phyloP scores from a whole-genome alignment of 192 early-diverging fungal genomes.

The Gigaspora rosea region DNA sequence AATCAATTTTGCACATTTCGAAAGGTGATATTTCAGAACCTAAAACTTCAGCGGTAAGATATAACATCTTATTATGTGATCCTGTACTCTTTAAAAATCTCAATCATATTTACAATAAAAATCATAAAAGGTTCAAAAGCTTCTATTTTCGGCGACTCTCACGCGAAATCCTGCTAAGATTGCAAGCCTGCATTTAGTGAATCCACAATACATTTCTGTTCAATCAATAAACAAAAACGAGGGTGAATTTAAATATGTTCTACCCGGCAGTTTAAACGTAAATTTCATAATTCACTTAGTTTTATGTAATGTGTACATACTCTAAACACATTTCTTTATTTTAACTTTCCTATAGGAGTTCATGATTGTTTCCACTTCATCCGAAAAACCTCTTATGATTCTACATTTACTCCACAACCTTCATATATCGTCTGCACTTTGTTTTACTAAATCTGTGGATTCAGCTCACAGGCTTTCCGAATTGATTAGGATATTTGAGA shows the following conservation, averaged over 20 bases:
- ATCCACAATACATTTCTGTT: conserved; percentile 86
- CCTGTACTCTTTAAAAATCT: not conserved
- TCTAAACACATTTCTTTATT: not conserved
- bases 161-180: conserved; percentile 93
- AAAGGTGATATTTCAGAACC: conserved; percentile 52
- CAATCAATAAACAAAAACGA: conserved; percentile 48
- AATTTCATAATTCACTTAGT: not conserved
- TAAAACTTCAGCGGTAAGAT: conserved; percentile 44
- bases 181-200: conserved; percentile 73
- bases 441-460: conserved; percentile 91
- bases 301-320: not conserved
- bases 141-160: conserved; percentile 95
- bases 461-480: conserved; percentile 80
- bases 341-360: conserved; percentile 60
- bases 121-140: conserved; percentile 74
- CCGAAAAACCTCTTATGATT: conserved; percentile 83
- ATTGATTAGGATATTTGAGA: conserved; percentile 65
- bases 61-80: not conserved
- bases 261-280: conserved; percentile 57
- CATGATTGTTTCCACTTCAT: conserved; percentile 63
- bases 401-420: conserved; percentile 75
- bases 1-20: conserved; percentile 47
- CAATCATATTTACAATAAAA: not conserved
- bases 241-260: conserved; percentile 50
- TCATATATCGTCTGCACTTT: conserved; percentile 64